Conservation (phyloP, 2,329 filamentous ascomycete species). For the Colletotrichum truncatum region DNA sequence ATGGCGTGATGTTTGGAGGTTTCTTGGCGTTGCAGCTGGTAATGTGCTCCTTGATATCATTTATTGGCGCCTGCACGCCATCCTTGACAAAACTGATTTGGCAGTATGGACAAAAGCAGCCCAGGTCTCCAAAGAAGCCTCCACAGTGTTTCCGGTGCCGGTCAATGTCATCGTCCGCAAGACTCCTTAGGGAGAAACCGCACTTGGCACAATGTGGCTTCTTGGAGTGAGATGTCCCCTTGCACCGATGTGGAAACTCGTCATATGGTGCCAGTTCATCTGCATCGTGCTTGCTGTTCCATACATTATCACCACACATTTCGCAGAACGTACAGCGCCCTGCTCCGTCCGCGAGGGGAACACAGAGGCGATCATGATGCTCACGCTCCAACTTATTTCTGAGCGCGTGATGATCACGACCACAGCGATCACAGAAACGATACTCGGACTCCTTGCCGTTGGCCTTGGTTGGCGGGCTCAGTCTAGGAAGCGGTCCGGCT, state of each 20-base stretch:
- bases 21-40: neutral
- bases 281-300: constrained; percentile 20
- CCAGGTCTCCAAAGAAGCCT: constrained; percentile 28
- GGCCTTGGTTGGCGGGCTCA: constrained; percentile 21
- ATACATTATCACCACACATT: constrained; percentile 28
- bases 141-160: constrained; percentile 30
- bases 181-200: constrained; percentile 16
- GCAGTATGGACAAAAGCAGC: constrained; percentile 36
- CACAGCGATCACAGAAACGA: constrained; percentile 36
- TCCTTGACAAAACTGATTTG: neutral
- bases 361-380: constrained; percentile 33
- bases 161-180: constrained; percentile 14
- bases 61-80: neutral
- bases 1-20: constrained; percentile 9
- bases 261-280: constrained; percentile 7
- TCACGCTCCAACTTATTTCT: constrained; percentile 27
- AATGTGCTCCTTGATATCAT: constrained; percentile 18
- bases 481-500: constrained; percentile 12
- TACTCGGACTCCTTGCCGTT: constrained; percentile 29
- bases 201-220: constrained; percentile 32
- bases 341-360: constrained; percentile 28
- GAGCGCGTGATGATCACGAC: constrained; percentile 33
- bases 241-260: constrained; percentile 31
- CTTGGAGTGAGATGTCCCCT: neutral
- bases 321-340: constrained; percentile 31